Evolutionary conservation across 2,329 filamentous ascomycete genomes (phyloP).

Genomic region (Biscogniauxia sp.): DNA sequence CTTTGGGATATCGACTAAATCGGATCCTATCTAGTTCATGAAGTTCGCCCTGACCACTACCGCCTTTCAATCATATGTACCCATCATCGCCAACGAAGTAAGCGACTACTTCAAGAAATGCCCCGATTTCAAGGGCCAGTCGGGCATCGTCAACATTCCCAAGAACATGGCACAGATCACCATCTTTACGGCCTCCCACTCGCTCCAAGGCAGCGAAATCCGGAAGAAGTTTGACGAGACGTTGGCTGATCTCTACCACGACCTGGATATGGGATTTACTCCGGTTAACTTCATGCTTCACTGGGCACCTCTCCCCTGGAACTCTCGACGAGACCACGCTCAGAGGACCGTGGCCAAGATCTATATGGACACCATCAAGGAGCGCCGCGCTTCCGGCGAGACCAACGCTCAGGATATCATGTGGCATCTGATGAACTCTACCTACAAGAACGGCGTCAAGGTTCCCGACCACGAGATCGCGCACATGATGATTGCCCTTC

Average conservation of each 20-base stretch:
- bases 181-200: slow-evolving; percentile 84
- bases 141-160: slow-evolving; percentile 69
- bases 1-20: slow-evolving; percentile 1
- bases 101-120: slow-evolving; percentile 68
- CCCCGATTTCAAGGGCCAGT: slow-evolving; percentile 63
- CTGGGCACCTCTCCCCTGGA: slow-evolving; percentile 87
- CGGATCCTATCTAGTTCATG: slow-evolving; percentile 58
- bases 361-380: slow-evolving; percentile 78
- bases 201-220: slow-evolving; percentile 80
- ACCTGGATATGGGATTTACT: slow-evolving; percentile 86
- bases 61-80: slow-evolving; percentile 72
- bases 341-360: slow-evolving; percentile 77
- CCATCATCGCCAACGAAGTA: slow-evolving; percentile 74
- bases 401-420: slow-evolving; percentile 73
- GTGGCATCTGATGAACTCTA: slow-evolving; percentile 82
- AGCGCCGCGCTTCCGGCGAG: slow-evolving; percentile 56
- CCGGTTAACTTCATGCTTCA: slow-evolving; percentile 88
- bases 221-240: slow-evolving; percentile 76
- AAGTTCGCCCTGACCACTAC: slow-evolving; percentile 76
- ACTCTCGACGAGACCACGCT: slow-evolving; percentile 75
- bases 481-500: slow-evolving; percentile 90
- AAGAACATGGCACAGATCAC: slow-evolving; percentile 81
- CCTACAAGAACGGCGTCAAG: slow-evolving; percentile 76
- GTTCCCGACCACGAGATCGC: slow-evolving; percentile 84
- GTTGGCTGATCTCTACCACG: slow-evolving; percentile 80